A percentile compares a stretch with the other conserved stretches of the same genome.
Evolutionary conservation across 2,329 filamentous ascomycete species (phyloP).

Genomic region (Rutstroemia sydowiana): DNA sequence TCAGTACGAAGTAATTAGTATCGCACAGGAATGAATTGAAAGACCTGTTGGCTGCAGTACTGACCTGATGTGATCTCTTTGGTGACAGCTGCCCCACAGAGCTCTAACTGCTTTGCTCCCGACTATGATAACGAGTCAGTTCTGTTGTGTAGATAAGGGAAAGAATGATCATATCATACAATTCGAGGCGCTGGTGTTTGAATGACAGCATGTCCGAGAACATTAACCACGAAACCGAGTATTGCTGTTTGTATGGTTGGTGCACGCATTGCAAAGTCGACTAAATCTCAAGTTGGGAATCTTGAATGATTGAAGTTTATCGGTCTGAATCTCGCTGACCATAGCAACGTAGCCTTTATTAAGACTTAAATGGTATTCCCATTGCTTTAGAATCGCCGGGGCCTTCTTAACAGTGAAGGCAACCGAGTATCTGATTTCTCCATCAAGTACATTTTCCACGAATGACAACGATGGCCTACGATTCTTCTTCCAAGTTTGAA

Average conservation of each 20-base stretch:
- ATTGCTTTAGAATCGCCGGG: too few species aligned
- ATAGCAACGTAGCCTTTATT: too few species aligned
- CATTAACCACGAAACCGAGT: background rate
- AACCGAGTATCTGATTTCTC: too few species aligned
- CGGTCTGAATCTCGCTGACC: too few species aligned
- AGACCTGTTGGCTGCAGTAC: background rate
- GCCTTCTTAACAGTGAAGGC: too few species aligned
- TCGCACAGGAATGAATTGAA: background rate
- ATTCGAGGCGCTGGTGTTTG: background rate
- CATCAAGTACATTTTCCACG: too few species aligned
- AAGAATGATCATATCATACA: background rate
- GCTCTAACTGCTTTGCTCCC: background rate
- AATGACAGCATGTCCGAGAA: background rate
- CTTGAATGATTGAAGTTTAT: background rate
- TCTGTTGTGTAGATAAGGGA: background rate
- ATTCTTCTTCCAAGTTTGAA: too few species aligned
- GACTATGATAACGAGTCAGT: background rate
- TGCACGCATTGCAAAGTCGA: background rate
- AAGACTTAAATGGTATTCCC: too few species aligned
- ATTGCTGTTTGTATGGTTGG: background rate
- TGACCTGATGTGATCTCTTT: background rate
- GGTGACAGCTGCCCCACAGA: background rate
- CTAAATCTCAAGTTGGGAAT: background rate
- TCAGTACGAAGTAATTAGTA: background rate
- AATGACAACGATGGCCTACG: too few species aligned